Conservation (phyloP, 2,329 filamentous ascomycete genomes). For the Microsporum ferrugineum region DNA sequence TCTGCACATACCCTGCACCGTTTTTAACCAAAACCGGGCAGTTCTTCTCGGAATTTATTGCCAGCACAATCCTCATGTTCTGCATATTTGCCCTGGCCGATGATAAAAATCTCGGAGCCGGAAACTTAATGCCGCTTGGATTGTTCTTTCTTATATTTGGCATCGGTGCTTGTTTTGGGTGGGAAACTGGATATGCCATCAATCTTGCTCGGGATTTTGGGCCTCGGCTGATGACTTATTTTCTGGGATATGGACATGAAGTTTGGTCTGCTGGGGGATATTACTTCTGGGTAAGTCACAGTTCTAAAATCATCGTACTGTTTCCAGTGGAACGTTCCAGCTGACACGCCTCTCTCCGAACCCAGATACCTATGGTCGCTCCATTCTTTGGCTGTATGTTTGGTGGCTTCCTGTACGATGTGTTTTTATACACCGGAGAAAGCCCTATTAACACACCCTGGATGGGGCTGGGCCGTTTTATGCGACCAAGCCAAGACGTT, state of each 20-base stretch:
- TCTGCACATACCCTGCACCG: conserved; percentile 55
- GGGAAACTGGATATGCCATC: conserved; percentile 66
- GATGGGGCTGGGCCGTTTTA: conserved; percentile 49
- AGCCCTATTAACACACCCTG: conserved; percentile 58
- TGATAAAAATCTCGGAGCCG: conserved; percentile 40
- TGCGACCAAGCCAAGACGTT: conserved; percentile 18
- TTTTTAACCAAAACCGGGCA: conserved; percentile 55
- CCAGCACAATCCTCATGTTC: conserved; percentile 57
- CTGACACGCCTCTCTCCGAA: neutral
- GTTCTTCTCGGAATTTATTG: conserved; percentile 63
- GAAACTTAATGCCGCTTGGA: conserved; percentile 47
- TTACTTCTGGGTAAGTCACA: conserved; percentile 54
- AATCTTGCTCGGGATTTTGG: conserved; percentile 64
- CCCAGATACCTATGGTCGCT: conserved; percentile 58
- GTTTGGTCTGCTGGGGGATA: conserved; percentile 58
- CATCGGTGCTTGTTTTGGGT: conserved; percentile 61
- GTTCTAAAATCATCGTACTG: neutral
- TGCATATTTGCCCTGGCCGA: conserved; percentile 57
- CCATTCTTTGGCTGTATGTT: conserved; percentile 55
- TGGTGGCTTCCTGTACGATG: conserved; percentile 56
- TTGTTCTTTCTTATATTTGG: conserved; percentile 65
- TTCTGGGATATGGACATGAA: conserved; percentile 55
- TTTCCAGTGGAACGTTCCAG: neutral
- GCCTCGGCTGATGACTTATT: conserved; percentile 54
- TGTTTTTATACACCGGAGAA: conserved; percentile 58